These are phyloP conservation scores for Saturnispora gosingensis DNA, from an alignment of 805 yeast species.

Conservation along the genomic window DNA sequence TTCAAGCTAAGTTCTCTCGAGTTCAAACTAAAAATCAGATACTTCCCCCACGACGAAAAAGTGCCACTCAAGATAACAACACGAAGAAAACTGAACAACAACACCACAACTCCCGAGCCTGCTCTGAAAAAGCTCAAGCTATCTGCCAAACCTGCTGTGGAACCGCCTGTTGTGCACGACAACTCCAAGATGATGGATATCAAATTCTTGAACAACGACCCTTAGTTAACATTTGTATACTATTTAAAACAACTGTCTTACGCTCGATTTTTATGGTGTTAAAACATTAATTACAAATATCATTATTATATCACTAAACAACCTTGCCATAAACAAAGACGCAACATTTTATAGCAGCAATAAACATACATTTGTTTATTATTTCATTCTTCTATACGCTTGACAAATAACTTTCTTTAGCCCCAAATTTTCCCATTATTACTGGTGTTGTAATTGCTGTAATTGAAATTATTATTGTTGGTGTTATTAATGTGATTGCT, in stretches of 20 bases:
- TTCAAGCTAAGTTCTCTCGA: slow-evolving; percentile 6
- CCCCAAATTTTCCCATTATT: slow-evolving; percentile 6
- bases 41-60: slow-evolving; percentile 4
- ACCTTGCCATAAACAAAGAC: neutral
- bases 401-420: neutral
- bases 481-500: neutral
- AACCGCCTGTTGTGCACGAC: neutral
- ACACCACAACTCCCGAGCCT: neutral
- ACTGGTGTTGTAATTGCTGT: neutral
- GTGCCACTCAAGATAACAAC: neutral
- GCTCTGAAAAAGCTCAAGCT: neutral
- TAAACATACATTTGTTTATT: neutral
- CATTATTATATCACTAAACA: neutral
- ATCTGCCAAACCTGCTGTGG: neutral
- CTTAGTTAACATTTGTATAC: neutral
- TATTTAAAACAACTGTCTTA: neutral
- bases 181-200: neutral
- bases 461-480: neutral
- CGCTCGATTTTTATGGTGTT: neutral
- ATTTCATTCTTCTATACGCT: neutral
- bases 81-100: neutral
- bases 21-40: slow-evolving; percentile 5
- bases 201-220: neutral
- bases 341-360: too few relatives aligned
- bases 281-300: neutral